Conservation (phyloP, 257 asterid species). For the Nemophila menziesii region DNA sequence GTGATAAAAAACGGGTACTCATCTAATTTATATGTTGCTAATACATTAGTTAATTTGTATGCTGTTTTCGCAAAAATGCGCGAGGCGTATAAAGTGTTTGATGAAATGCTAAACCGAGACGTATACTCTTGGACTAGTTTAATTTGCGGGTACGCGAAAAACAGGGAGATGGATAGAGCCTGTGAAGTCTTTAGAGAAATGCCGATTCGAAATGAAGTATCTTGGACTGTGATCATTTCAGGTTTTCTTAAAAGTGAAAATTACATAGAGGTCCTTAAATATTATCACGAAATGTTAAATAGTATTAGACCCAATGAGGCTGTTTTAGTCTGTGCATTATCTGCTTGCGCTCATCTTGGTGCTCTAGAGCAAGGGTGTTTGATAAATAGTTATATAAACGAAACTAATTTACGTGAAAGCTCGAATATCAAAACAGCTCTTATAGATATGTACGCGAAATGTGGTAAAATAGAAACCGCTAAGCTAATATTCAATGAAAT, state of each 20-base stretch:
- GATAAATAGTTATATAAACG: slow-evolving; percentile 38
- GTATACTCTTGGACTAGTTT: slow-evolving; percentile 73
- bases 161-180: slow-evolving; percentile 38
- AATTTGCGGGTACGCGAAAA: slow-evolving; percentile 45
- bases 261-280: slow-evolving; percentile 36
- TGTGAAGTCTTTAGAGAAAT: slow-evolving; percentile 30
- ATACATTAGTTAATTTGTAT: slow-evolving; percentile 47
- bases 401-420: slow-evolving; percentile 17
- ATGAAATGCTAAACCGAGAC: slow-evolving; percentile 48
- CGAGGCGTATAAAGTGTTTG: slow-evolving; percentile 44
- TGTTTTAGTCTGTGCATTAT: slow-evolving; percentile 61
- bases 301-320: slow-evolving; percentile 60
- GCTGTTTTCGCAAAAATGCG: slow-evolving; percentile 26
- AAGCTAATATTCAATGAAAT: slow-evolving; percentile 31
- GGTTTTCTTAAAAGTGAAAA: slow-evolving; percentile 45
- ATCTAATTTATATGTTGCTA: slow-evolving; percentile 38
- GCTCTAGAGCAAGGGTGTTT: slow-evolving; percentile 56
- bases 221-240: slow-evolving; percentile 68
- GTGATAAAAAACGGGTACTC: slow-evolving; percentile 29
- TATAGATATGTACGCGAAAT: slow-evolving; percentile 77
- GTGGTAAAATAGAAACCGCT: slow-evolving; percentile 56
- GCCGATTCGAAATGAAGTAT: slow-evolving; percentile 62
- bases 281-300: slow-evolving; percentile 34
- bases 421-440: slow-evolving; percentile 53
- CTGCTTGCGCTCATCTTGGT: slow-evolving; percentile 81